Base-by-base conservation (phyloP, 176 grass and related monocot species). In the Avena sativa region DNA sequence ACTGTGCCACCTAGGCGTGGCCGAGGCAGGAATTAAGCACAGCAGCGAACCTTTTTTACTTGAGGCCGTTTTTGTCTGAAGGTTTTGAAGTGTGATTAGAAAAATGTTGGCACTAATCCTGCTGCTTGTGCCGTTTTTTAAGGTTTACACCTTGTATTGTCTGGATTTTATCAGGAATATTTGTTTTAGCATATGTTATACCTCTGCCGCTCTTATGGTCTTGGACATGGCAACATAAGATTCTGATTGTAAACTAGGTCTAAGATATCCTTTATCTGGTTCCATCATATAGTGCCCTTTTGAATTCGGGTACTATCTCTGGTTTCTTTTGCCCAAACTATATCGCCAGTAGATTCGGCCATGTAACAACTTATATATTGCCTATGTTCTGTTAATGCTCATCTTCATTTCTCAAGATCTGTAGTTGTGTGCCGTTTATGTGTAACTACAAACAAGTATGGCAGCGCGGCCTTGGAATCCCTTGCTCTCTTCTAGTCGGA, bases 1-100 rank as follows among this genome's bases (percentile, higher is more conserved):
- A 61, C 84, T 32, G 96, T 98, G 71, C 79, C 92, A 19, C 79
- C 93, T 55, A 95, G 69, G 79, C 82, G 79, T 3, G 84, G 88
- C 28, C 79, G 75, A 8, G 87, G 76, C 79, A 92, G 34, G 36
- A 89, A 91, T 15, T 94, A 70, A 66, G 21, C n/a, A n/a, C 23
- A 19, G 38, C 78, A 62, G 57, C 58, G 84, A 80, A 25, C 26
- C 49, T 56, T 81, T 86, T 43, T 5, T 25, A 14, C 5, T 30
- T 43, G 26, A 25, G 20, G 26, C 25, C 1, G 40, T 34, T 34
- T 66, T 73, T 20, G 30, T 47, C 21, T 7, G 21, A 66, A 65
- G 17, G 57, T 20, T 80, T 46, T 79, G 1, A 55, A 56, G 49
- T 1, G 20, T 75, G 21, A 14, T 12, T 28, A 16, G 12, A 6